Conservation (phyloP, 169 alveolate species). For the Eimeria sp. region DNA sequence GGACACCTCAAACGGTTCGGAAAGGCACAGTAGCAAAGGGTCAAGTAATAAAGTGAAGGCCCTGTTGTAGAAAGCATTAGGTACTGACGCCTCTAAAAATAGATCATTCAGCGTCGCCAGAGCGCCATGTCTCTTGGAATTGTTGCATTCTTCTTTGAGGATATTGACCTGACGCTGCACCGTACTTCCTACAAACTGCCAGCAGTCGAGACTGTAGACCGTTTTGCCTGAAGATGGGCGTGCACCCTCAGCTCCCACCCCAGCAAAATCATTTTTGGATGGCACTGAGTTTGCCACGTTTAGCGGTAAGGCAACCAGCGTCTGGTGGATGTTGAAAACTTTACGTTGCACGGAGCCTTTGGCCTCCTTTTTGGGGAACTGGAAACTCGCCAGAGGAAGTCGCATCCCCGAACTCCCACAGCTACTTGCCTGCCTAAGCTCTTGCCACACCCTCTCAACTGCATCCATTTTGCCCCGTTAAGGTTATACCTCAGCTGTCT, state of each 20-base stretch:
- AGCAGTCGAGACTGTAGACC: slow-evolving; percentile 1
- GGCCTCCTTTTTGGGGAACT: background rate
- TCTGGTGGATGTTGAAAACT: background rate
- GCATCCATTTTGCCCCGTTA: background rate
- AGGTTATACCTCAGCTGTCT: background rate
- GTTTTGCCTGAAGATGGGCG: background rate
- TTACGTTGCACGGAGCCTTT: background rate
- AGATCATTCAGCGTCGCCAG: slow-evolving; percentile 25
- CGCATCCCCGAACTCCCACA: background rate
- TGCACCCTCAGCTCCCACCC: background rate
- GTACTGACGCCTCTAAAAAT: slow-evolving; percentile 26
- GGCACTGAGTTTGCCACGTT: background rate
- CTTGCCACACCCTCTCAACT: slow-evolving; percentile 29
- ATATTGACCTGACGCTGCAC: slow-evolving; percentile 49
- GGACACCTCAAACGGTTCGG: slow-evolving; percentile 51
- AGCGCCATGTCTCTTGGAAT: background rate
- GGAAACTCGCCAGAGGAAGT: slow-evolving; percentile 27
- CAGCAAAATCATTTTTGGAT: background rate
- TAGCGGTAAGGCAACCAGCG: background rate
- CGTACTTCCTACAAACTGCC: slow-evolving; percentile 29
- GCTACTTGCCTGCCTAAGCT: background rate
- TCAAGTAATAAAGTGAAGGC: slow-evolving; percentile 30
- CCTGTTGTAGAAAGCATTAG: slow-evolving; percentile 16
- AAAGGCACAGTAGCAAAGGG: slow-evolving; percentile 49
- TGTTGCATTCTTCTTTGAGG: slow-evolving; percentile 47